These are phyloP conservation scores for Lactarius sanguifluus DNA, from an alignment of 768 basidiomycete genomes.

Conservation along the genomic window DNA sequence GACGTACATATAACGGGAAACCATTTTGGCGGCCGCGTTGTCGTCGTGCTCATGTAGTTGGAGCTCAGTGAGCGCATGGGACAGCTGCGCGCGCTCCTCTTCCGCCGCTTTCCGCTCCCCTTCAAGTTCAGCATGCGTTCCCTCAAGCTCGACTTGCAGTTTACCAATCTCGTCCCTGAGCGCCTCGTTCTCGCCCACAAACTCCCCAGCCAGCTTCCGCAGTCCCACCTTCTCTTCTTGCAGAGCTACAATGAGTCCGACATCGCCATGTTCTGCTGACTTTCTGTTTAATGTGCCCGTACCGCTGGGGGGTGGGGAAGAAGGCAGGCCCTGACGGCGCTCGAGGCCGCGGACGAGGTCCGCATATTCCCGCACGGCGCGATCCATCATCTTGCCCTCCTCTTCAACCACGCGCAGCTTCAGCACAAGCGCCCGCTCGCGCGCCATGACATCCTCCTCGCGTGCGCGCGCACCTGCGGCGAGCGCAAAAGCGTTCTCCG, in stretches of 20 bases:
- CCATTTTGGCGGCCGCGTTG: conserved; percentile 76
- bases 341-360: conserved; percentile 69
- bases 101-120: conserved; percentile 47
- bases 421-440: conserved; percentile 51
- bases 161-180: conserved; percentile 48
- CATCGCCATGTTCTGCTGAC: conserved; percentile 12
- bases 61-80: conserved; percentile 49
- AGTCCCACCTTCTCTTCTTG: conserved; percentile 50
- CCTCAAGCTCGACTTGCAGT: conserved; percentile 45
- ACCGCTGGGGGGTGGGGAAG: conserved; percentile 17
- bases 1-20: conserved; percentile 79
- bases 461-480: conserved; percentile 53
- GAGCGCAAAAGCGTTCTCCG: conserved; percentile 55
- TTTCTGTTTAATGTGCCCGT: conserved; percentile 18
- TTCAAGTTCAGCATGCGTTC: conserved; percentile 48
- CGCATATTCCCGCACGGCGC: conserved; percentile 71
- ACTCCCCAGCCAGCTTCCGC: conserved; percentile 49
- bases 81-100: conserved; percentile 47
- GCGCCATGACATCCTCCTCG: conserved; percentile 51
- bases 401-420: conserved; percentile 53
- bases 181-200: conserved; percentile 46
- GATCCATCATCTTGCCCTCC: conserved; percentile 59
- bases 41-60: conserved; percentile 63
- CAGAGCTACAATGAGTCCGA: conserved; percentile 36
- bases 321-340: conserved; percentile 39